Conservation (phyloP, 768 basidiomycete species). For the Leccinum longicurvipes region DNA sequence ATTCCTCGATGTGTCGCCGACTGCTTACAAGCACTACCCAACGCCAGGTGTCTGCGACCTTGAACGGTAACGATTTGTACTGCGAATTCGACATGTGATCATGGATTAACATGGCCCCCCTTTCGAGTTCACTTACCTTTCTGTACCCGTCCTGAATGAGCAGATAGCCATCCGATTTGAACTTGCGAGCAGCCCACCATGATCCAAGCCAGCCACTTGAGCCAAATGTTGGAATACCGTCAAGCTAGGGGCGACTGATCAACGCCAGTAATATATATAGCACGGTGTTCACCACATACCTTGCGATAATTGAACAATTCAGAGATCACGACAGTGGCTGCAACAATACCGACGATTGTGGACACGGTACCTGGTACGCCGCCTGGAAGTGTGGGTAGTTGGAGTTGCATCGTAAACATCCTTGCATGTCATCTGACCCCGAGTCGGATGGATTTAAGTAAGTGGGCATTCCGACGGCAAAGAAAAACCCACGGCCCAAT, state of each 20-base stretch:
- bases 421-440: no score
- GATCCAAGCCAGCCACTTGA: constrained; percentile 25
- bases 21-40: not conserved
- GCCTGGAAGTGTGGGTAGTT: constrained; percentile 2
- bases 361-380: not conserved
- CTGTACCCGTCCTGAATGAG: constrained; percentile 33
- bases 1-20: not conserved
- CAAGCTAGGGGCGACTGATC: constrained; percentile 14
- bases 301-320: constrained; percentile 1
- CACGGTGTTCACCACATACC: not conserved
- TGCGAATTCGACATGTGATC: not conserved
- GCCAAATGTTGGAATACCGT: constrained; percentile 32
- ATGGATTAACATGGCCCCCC: not conserved
- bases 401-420: not conserved
- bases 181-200: constrained; percentile 24
- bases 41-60: not conserved
- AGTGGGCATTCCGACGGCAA: no score
- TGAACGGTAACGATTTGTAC: not conserved
- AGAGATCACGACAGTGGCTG: constrained; percentile 2
- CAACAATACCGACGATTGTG: constrained; percentile 3
- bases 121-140: constrained; percentile 17
- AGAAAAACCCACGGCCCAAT: no score
- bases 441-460: no score
- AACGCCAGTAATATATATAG: not conserved
- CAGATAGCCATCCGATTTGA: constrained; percentile 15